Base-by-base conservation (phyloP, 2,329 filamentous ascomycete species). In the Ascochyta viciae-villosae region DNA sequence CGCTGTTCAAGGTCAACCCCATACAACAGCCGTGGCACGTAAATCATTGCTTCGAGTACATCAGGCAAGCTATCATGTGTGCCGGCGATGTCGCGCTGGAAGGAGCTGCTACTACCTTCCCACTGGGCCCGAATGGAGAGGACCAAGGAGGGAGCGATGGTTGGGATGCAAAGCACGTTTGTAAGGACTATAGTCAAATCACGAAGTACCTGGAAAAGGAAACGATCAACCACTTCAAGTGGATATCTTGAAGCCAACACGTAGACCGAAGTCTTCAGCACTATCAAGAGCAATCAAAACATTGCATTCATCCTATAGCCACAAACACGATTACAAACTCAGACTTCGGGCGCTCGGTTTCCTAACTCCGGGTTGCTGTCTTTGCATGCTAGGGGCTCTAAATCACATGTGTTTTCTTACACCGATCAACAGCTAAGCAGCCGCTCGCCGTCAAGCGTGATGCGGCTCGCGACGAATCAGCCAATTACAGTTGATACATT, bases 41-140 rank as follows among this genome's bases (percentile, higher is more conserved):
- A 26, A 73, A 68, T 42, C 72, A 74, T 54, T 73, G 71, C 57
- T 74, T 72, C 49, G 71, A 73, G 24, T 73, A 74, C 50, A 64
- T 74, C 19, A 49, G 71, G 16, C 72, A 74, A 44, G 68, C 67
- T 1, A 65, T 74, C 26, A 73, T 73, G 71, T 74, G 72, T 50
- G 61, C 67, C 3, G 72, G 68, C 6, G 72, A 74, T 38, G 69
- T 74, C 2, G 71, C 72, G 35, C 45, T 74, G 2, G 71, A 74
- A 48, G 72, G 72, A 2, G 68, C 68, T 4, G 69, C 65, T 22
- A 73, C 70, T 10, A 72, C 67, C 6, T 74, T 74, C 38, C 71
- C 72, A 2, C 55, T 60, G 1, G 54, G 48, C 7, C 60, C 61
- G 37, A 51, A 57, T 1, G 68, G 70, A 3, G 67, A 68, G 40